Conservation (phyloP, 331 rosid species). For the Erythrophleum ivorense region DNA sequence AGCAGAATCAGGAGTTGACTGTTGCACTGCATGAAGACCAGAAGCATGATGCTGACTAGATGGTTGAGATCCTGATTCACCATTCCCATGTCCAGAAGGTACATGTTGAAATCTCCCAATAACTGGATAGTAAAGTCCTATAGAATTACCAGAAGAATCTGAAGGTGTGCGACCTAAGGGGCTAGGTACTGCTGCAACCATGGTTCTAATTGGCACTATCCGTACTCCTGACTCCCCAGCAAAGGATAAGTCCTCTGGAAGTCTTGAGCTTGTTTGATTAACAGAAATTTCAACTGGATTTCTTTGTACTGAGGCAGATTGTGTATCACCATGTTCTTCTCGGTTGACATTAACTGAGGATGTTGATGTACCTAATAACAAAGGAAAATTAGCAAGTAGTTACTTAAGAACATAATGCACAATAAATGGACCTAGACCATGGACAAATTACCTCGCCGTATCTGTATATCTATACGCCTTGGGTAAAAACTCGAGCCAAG, state of each 20-base stretch:
- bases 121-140: conserved; percentile 85
- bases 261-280: conserved; percentile 63
- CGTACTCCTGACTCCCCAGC: conserved; percentile 75
- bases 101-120: conserved; percentile 80
- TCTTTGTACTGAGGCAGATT: conserved; percentile 64
- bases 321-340: conserved; percentile 66
- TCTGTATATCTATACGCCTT: conserved; percentile 95
- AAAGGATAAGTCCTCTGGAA: conserved; percentile 52
- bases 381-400: conserved; percentile 35
- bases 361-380: conserved; percentile 66
- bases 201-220: conserved; percentile 84
- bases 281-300: conserved; percentile 64
- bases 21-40: conserved; percentile 45
- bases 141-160: conserved; percentile 75
- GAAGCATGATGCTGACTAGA: conserved; percentile 54
- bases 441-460: conserved; percentile 74
- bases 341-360: conserved; percentile 55
- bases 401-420: conserved; percentile 17
- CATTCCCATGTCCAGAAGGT: conserved; percentile 64
- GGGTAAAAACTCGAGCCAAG: conserved; percentile 74
- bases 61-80: conserved; percentile 64
- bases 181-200: conserved; percentile 83
- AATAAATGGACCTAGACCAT: conserved; percentile 25
- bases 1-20: conserved; percentile 47
- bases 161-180: conserved; percentile 66